A percentile compares a stretch with the other conserved stretches of the same genome.
phyloP scores from a whole-genome alignment of 179 eudicot species.

The Beta lomatogona region DNA sequence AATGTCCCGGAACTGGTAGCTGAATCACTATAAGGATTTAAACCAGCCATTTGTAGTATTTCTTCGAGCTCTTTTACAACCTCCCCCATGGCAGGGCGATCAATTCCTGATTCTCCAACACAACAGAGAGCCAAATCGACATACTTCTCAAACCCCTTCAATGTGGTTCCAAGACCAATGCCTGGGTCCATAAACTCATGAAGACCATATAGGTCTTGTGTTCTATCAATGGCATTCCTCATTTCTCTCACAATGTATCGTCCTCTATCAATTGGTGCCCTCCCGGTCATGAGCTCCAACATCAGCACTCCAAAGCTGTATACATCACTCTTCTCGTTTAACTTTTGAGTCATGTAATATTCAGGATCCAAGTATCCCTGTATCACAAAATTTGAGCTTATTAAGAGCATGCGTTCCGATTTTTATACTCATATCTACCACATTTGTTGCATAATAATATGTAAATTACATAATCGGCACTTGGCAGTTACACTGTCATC shows the following conservation, averaged over 20 bases:
- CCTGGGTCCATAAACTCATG: conserved; percentile 45
- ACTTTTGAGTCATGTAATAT: conserved; percentile 64
- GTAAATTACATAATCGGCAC: too few relatives aligned
- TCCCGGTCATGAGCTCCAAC: conserved; percentile 54
- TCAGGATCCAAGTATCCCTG: conserved; percentile 78
- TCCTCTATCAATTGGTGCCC: conserved; percentile 54
- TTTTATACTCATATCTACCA: not conserved
- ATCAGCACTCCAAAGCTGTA: conserved; percentile 65
- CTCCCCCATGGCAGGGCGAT: conserved; percentile 59
- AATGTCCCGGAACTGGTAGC: conserved; percentile 31
- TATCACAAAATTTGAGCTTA: not conserved
- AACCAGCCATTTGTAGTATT: conserved; percentile 45
- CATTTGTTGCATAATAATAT: not conserved
- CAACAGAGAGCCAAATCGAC: conserved; percentile 54
- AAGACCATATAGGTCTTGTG: conserved; percentile 39
- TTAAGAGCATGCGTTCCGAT: too few relatives aligned
- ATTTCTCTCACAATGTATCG: conserved; percentile 56
- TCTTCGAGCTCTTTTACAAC: conserved; percentile 61
- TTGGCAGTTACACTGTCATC: too few relatives aligned
- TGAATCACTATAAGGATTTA: conserved; percentile 40
- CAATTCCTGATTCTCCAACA: conserved; percentile 46
- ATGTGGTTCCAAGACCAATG: conserved; percentile 39
- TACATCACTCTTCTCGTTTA: conserved; percentile 64
- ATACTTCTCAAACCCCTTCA: conserved; percentile 46
- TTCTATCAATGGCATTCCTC: conserved; percentile 32